Evolutionary conservation across 2,329 filamentous ascomycete species (phyloP).

Genomic region (Fusarium zealandicum): DNA sequence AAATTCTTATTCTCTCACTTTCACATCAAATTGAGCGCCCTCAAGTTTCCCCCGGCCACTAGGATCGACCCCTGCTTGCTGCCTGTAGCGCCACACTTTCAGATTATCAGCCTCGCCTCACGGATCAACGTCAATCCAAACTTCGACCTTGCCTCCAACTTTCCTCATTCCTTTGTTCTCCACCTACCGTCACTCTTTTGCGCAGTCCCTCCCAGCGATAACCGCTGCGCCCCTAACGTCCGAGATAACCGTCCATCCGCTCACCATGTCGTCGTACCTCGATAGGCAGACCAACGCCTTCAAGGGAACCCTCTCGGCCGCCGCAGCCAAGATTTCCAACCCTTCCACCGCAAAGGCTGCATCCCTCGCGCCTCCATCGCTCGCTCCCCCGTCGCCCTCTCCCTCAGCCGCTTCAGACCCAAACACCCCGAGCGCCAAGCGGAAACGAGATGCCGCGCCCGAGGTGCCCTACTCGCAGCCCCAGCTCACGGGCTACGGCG

Average conservation of each 20-base stretch:
- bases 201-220: conserved; percentile 6
- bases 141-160: conserved; percentile 18
- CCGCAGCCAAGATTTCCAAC: conserved; percentile 68
- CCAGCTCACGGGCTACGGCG: conserved; percentile 75
- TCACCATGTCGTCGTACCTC: conserved; percentile 66
- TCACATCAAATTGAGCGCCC: not conserved
- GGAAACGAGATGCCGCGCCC: conserved; percentile 62
- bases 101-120: conserved; percentile 34
- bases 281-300: conserved; percentile 71
- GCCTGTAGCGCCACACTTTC: conserved; percentile 27
- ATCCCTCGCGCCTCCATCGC: conserved; percentile 42
- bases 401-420: conserved; percentile 64
- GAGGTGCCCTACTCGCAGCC: conserved; percentile 77
- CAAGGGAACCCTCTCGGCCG: conserved; percentile 66
- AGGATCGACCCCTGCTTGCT: conserved; percentile 3
- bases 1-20: not conserved
- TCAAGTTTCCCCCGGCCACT: not conserved
- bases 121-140: conserved; percentile 37
- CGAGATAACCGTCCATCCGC: not conserved
- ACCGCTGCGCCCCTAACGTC: not conserved
- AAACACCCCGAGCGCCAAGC: conserved; percentile 70
- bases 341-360: conserved; percentile 49
- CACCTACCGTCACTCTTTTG: conserved; percentile 18
- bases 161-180: conserved; percentile 21
- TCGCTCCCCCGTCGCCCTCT: conserved; percentile 68